Percentiles rank a stretch among this genome's conserved stretches.
Evolutionary conservation across 176 grass and related monocot species (phyloP).

Genomic region (Eragrostis curvula): DNA sequence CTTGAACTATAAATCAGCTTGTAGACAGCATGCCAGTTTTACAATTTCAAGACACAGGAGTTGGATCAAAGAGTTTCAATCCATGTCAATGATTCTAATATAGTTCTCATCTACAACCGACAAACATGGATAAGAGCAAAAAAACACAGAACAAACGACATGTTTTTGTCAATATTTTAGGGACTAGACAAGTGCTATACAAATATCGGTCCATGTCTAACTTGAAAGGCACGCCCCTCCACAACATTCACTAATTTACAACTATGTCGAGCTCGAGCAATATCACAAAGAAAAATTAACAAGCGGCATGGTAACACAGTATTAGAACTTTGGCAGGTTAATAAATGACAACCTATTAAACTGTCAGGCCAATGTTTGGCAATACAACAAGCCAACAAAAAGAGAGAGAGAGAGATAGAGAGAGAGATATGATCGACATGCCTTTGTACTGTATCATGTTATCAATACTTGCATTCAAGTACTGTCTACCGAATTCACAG

Average conservation of each 20-base stretch:
- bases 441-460: slow-evolving; percentile 11
- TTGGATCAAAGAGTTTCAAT: slow-evolving; percentile 6
- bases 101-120: slow-evolving; percentile 16
- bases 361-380: background rate
- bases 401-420: too few relatives aligned
- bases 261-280: background rate
- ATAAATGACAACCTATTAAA: slow-evolving; percentile 7
- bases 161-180: background rate
- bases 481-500: background rate
- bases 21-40: background rate
- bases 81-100: slow-evolving; percentile 7
- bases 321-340: background rate
- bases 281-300: background rate
- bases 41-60: background rate
- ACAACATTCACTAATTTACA: background rate
- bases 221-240: background rate
- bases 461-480: background rate
- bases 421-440: background rate
- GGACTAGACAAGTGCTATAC: background rate
- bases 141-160: background rate
- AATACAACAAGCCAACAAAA: background rate
- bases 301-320: background rate
- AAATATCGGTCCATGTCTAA: background rate
- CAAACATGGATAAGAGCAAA: background rate
- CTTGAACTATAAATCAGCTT: slow-evolving; percentile 9